Base-by-base conservation (phyloP, 2,329 filamentous ascomycete genomes). In the Hypoxylon sp. region DNA sequence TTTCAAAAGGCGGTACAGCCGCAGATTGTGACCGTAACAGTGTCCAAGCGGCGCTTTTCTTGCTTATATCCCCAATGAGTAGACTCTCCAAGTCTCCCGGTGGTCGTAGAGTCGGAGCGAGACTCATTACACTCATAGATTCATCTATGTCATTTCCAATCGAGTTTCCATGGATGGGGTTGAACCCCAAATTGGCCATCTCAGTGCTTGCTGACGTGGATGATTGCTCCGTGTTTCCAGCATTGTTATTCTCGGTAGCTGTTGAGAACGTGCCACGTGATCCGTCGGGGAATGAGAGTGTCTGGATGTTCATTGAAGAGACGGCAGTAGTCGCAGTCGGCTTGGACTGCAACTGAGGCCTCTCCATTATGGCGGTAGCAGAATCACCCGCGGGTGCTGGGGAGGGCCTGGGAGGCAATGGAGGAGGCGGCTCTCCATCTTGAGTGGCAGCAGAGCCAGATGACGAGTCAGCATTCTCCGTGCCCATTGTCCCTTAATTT, bases 311-410 rank as follows among this genome's bases (percentile, higher is more conserved):
- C 67, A 94, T 85, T 14, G 93, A 86, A 0, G 93, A 95, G 12
- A 98, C 75, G 8, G 94, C 94, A 0, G 94, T 97, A 2, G 94
- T 97, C 48, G 94, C 97, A 2, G 94, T 97, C 50, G 95, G 88
- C 63, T 88, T 89, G 1, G 91, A 89, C 68, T 82, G 83, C 58
- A 83, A 74, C 2, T 73, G 72, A 37, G 78, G 79, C 68, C 78
- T 78, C 71, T 80, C 78, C 60, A 70, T 54, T 55, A 59, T 7
- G 16, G 43, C 27, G 46, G 56, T 39, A 41, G 57, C 50, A 41
- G 77, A 71, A 45, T 75, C 67, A 56, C 74, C 79, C 25, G 77
- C 78, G 21, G 77, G 70, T 48, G 61, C 32, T 16, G 70, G 71
- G 27, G 71, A 70, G 6, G 82, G 82, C 61, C 85, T 82, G 27